Evolutionary conservation across 495 filamentous ascomycete species (phyloP), one percentile per base, ranked within the genome.

Genomic region (Annulohypoxylon nitens): DNA sequence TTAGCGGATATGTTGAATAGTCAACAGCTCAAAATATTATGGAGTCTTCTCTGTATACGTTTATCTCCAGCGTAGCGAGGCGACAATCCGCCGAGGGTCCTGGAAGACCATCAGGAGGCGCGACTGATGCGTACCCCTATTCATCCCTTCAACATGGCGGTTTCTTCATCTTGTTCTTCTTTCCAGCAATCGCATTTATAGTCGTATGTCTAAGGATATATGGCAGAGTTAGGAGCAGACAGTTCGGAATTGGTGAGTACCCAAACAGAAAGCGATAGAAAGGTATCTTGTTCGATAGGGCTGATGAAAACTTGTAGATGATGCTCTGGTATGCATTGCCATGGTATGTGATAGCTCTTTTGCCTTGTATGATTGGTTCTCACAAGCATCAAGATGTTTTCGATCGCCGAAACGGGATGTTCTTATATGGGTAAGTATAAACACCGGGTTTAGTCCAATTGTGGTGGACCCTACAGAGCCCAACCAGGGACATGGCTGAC

Each of bases 341-440:
- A 85, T 84, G 83, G 76, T 81, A 70, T 75, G 74, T 10, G 9
- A 53, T 18, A 11, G 11, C 33, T 12, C 23, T 5, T 55, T 3
- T 16, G n/a, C 26, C 61, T 41, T 55, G 41, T 69, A 39, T 57
- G 18, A 36, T 37, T 18, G 12, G 43, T 11, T 45, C 64, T 50
- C 26, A 69, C 79, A 77, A 36, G 51, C 8, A 16, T 33, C 11
- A 54, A 80, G 81, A 64, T 55, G 0, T 69, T 85, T 61, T 84
- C 83, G 25, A 69, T 83, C 12, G 80, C 79, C 6, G 79, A 84
- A 70, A 84, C 83, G 1, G 73, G 80, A 59, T 76, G 81, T 53
- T 83, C 80, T 74, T 85, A 80, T 74, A 83, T 84, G 60, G 83
- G 83, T 84, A 73, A 69, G 81, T 72, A 25, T 20, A 18, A 4